phyloP scores from a whole-genome alignment of 176 grass and related monocot species.

The Saccharum spontaneum region DNA sequence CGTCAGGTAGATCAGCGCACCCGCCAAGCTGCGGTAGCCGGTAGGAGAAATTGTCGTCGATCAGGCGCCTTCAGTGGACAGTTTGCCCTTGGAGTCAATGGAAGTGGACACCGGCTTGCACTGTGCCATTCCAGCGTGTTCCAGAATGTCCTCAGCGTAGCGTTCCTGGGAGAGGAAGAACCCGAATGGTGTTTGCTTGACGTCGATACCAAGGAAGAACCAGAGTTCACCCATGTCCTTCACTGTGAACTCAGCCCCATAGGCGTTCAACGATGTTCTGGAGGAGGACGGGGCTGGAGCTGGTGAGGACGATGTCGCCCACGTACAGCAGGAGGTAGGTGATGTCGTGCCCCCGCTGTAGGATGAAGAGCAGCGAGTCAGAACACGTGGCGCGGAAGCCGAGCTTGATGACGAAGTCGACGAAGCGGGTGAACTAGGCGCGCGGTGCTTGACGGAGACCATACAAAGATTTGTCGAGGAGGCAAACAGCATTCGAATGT shows the following conservation, averaged over 20 bases:
- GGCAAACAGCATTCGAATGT: too few species aligned
- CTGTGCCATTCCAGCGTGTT: accelerated
- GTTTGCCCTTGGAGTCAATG: neutral
- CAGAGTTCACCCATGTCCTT: accelerated
- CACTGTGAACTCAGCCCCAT: accelerated
- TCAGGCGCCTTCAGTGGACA: too few species aligned
- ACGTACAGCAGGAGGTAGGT: neutral
- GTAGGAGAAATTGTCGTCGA: too few species aligned
- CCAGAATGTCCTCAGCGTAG: neutral
- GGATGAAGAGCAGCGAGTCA: neutral
- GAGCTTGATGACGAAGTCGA: neutral
- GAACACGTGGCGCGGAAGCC: neutral
- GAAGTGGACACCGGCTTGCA: neutral
- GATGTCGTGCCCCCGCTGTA: accelerated
- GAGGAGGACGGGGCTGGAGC: accelerated
- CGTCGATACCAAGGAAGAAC: neutral
- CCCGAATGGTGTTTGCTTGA: accelerated
- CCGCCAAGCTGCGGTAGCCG: too few species aligned
- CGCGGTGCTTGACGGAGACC: too few species aligned
- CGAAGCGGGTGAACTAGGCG: too few species aligned
- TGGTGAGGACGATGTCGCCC: neutral
- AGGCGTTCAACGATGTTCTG: accelerated
- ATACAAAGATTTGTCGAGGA: too few species aligned
- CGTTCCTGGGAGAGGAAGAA: neutral
- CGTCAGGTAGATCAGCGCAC: too few species aligned